phyloP scores from a whole-genome alignment of 2,329 filamentous ascomycete genomes.

The Nigrospora osmanthi region DNA sequence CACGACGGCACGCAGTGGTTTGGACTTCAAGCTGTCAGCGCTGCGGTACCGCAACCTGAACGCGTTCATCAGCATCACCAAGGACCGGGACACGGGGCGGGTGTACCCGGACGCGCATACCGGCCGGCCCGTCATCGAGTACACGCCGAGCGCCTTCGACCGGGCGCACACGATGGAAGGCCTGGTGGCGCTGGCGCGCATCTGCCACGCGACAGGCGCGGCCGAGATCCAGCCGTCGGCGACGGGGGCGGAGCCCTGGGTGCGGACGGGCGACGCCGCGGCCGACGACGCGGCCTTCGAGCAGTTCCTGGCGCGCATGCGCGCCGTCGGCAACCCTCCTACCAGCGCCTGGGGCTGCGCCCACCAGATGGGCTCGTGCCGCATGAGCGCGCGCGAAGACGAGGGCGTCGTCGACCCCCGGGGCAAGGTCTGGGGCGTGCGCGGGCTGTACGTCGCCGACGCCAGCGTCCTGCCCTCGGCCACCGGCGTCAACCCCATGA shows the following conservation, averaged over 20 bases:
- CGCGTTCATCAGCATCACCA: conserved; percentile 62
- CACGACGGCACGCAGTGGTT: conserved; percentile 55
- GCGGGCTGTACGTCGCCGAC: conserved; percentile 59
- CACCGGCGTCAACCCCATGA: conserved; percentile 72
- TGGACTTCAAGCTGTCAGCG: conserved; percentile 61
- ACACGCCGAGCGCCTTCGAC: conserved; percentile 64
- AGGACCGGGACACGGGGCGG: conserved; percentile 66
- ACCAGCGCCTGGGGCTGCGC: conserved; percentile 51
- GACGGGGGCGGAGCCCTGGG: conserved; percentile 47
- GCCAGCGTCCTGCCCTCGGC: conserved; percentile 67
- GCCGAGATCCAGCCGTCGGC: conserved; percentile 62
- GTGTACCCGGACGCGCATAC: conserved; percentile 63
- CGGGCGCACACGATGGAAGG: conserved; percentile 63
- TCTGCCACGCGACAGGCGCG: conserved; percentile 69
- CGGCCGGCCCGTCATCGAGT: conserved; percentile 57
- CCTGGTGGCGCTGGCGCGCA: conserved; percentile 60
- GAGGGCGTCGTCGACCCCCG: conserved; percentile 48
- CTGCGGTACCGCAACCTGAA: conserved; percentile 62
- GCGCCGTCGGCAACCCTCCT: conserved; percentile 39
- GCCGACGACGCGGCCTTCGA: conserved; percentile 51
- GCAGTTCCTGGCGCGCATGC: conserved; percentile 45
- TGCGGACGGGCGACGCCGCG: conserved; percentile 15
- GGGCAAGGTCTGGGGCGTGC: conserved; percentile 56
- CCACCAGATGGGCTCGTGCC: conserved; percentile 70
- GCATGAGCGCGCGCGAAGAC: conserved; percentile 51